Evolutionary conservation across 208 protist genomes (phyloP).

Genomic region (Acanthamoeba culbertsoni): DNA sequence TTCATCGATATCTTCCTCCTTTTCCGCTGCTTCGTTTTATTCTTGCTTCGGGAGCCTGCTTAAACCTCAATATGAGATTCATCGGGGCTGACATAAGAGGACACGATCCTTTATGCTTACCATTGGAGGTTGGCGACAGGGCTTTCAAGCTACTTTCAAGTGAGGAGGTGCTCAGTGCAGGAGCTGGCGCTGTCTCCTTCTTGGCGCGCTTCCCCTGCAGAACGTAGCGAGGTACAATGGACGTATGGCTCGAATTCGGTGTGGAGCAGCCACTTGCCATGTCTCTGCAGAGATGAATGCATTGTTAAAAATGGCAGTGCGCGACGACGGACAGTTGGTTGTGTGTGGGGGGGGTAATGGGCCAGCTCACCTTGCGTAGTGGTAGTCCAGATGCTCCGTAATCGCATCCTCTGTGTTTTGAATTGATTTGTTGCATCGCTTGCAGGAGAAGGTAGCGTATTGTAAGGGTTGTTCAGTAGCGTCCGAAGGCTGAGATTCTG

Average conservation of each 20-base stretch:
- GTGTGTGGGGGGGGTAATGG: too few relatives aligned
- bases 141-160: not conserved
- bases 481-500: not conserved
- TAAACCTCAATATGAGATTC: too few relatives aligned
- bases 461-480: not conserved
- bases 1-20: constrained; percentile 52
- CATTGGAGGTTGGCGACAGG: not conserved
- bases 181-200: not conserved
- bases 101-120: too few relatives aligned
- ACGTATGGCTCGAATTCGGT: not conserved
- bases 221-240: constrained; percentile 54
- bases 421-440: constrained; percentile 38
- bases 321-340: too few relatives aligned
- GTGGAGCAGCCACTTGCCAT: constrained; percentile 17
- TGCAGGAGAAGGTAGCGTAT: constrained; percentile 10
- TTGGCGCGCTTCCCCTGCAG: not conserved
- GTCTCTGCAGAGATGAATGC: not conserved
- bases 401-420: constrained; percentile 12
- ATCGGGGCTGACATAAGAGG: too few relatives aligned
- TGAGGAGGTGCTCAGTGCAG: not conserved
- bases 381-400: constrained; percentile 40
- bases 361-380: not conserved
- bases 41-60: not conserved
- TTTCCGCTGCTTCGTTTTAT: constrained; percentile 2
- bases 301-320: not conserved